A percentile compares a stretch with the other conserved stretches of the same genome.
These are phyloP conservation scores for Kodamaea kaohsiungensis DNA, from an alignment of 805 yeast genomes.

Conservation along the genomic window DNA sequence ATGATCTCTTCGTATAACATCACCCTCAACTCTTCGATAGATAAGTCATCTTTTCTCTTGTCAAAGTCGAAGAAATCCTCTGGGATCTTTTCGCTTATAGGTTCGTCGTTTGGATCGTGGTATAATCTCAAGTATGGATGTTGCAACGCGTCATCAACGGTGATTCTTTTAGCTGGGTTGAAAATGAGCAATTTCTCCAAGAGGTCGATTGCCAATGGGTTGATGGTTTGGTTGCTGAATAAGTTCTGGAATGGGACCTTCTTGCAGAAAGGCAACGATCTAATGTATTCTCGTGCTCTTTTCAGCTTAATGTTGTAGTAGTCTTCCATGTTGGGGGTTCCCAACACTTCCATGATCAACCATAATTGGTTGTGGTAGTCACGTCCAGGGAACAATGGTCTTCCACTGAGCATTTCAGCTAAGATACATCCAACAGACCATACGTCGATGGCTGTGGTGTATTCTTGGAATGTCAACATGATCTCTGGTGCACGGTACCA, in stretches of 20 bases:
- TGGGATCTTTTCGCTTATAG: conserved; percentile 78
- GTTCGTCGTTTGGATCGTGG: conserved; percentile 95
- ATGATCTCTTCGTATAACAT: conserved; percentile 81
- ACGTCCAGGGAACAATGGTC: conserved; percentile 90
- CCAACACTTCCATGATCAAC: conserved; percentile 80
- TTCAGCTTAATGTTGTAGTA: conserved; percentile 71
- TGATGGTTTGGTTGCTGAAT: conserved; percentile 27
- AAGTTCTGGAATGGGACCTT: conserved; percentile 56
- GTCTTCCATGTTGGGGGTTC: conserved; percentile 84
- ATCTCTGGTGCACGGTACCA: conserved; percentile 99
- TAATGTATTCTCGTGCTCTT: conserved; percentile 86
- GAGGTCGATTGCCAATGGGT: conserved; percentile 56
- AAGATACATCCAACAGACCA: conserved; percentile 97
- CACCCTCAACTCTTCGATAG: conserved; percentile 72
- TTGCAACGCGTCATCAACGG: conserved; percentile 73
- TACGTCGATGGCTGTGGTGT: conserved; percentile 92
- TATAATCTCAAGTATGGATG: conserved; percentile 88
- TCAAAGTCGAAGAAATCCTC: conserved; percentile 90
- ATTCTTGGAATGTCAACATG: conserved; percentile 91
- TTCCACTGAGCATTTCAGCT: conserved; percentile 84
- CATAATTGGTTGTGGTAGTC: conserved; percentile 91
- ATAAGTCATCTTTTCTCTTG: conserved; percentile 73
- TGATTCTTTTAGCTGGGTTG: conserved; percentile 71
- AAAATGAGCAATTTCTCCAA: conserved; percentile 64
- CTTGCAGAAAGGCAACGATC: conserved; percentile 71